phyloP scores from a whole-genome alignment of 2,329 filamentous ascomycete species.

The Chaetomium sp. region DNA sequence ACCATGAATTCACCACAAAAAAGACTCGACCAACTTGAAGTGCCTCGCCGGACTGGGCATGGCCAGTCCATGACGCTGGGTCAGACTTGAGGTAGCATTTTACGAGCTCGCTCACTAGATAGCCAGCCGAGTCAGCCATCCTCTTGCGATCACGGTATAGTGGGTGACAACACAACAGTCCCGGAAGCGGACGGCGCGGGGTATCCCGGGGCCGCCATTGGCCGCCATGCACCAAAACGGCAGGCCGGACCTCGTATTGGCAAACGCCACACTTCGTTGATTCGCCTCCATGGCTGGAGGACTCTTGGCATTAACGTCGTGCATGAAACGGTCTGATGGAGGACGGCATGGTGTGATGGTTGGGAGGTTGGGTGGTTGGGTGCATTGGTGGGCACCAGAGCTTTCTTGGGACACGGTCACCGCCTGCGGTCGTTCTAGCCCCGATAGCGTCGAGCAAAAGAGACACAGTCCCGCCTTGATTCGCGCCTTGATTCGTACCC shows the following conservation, averaged over 20 bases:
- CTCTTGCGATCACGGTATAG: background rate
- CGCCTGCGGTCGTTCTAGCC: background rate
- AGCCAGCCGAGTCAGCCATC: background rate
- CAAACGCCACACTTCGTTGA: slow-evolving; percentile 15
- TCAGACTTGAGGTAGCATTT: background rate
- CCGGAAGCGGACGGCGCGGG: slow-evolving; percentile 18
- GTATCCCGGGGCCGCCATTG: slow-evolving; percentile 13
- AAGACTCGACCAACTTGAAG: background rate
- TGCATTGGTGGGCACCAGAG: background rate
- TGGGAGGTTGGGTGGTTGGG: background rate
- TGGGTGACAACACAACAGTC: slow-evolving; percentile 8
- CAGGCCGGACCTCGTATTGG: slow-evolving; percentile 19
- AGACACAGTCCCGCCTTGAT: background rate
- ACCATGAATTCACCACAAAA: background rate
- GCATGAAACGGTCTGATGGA: slow-evolving; percentile 5
- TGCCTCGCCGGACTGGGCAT: background rate
- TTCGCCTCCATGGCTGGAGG: background rate
- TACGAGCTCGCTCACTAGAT: slow-evolving; percentile 2
- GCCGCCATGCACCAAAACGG: slow-evolving; percentile 11
- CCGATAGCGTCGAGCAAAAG: background rate
- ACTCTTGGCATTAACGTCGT: slow-evolving; percentile 14
- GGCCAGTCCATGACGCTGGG: background rate
- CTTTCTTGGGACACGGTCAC: background rate
- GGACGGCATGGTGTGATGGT: background rate
- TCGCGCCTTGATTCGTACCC: background rate